A percentile compares a stretch with the other conserved stretches of the same genome.
These are phyloP conservation scores for Lobosporangium transversale DNA, from an alignment of 192 early-diverging fungal genomes.

Conservation along the genomic window DNA sequence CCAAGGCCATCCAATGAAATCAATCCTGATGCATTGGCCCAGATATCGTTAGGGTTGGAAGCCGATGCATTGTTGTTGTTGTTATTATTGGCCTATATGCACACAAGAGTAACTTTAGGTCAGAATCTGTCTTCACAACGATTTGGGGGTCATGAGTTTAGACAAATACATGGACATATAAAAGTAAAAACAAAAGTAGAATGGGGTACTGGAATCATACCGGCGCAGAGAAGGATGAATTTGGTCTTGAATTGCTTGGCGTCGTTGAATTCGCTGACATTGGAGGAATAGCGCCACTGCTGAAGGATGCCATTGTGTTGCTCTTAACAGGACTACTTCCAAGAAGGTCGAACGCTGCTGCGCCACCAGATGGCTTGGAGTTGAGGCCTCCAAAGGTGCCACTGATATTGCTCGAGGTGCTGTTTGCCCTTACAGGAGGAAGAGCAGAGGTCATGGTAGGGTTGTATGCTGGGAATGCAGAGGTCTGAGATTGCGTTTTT, in stretches of 20 bases:
- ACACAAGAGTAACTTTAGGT: too few relatives aligned
- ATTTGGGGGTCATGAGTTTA: too few relatives aligned
- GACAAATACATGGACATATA: too few relatives aligned
- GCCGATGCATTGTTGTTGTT: slow-evolving; percentile 14
- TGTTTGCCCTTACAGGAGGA: slow-evolving; percentile 28
- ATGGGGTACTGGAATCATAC: not conserved
- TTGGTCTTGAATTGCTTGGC: slow-evolving; percentile 11
- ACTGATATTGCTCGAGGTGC: slow-evolving; percentile 19
- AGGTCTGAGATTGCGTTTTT: slow-evolving; percentile 25
- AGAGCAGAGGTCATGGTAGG: slow-evolving; percentile 33
- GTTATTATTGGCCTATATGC: too few relatives aligned
- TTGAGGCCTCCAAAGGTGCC: slow-evolving; percentile 12
- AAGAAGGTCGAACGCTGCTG: slow-evolving; percentile 22
- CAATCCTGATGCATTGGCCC: slow-evolving; percentile 73
- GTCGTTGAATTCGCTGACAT: slow-evolving; percentile 12
- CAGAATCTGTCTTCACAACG: too few relatives aligned
- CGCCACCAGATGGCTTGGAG: slow-evolving; percentile 10
- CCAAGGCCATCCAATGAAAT: slow-evolving; percentile 79
- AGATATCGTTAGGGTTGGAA: slow-evolving; percentile 68
- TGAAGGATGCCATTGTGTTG: slow-evolving; percentile 18
- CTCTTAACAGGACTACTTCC: slow-evolving; percentile 37
- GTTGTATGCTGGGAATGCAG: slow-evolving; percentile 27
- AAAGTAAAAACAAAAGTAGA: not conserved
- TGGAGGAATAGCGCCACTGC: slow-evolving; percentile 25
- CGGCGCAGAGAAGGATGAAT: slow-evolving; percentile 16